Evolutionary conservation across 2,329 filamentous ascomycete genomes (phyloP), one percentile per base, ranked within the genome.

Genomic region (Phyllosticta citribraziliensis): DNA sequence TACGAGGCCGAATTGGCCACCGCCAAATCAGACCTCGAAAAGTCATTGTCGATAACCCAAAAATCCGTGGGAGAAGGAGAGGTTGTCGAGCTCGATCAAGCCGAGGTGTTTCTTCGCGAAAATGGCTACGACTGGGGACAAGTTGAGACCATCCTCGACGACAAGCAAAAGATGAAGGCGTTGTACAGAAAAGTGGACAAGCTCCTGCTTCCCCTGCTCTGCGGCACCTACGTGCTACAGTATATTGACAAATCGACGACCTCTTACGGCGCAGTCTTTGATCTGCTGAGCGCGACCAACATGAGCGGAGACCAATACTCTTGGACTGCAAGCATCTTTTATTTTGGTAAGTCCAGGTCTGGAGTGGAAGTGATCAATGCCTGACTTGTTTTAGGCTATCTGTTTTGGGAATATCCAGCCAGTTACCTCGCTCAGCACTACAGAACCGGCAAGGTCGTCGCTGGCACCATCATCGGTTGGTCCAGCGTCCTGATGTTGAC

Each of bases 211-310:
- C 82, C 82, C 0, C 71, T 84, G 5, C 75, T 84, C 2, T 76
- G 75, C 47, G 75, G 76, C 0, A 81, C 79, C 0, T 82, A 78
- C 55, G 69, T 79, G 2, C 71, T 60, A 20, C 81, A 84, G 64
- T 83, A 80, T 63, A 79, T 83, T 65, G 81, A 83, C 69, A 84
- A 84, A 69, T 77, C 80, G 63, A 78, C 80, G 0, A 70, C 83
- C 5, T 76, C 76, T 0, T 84, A 83, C 66, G 76, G 78, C 0
- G 80, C 81, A 1, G 79, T 84, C 0, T 84, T 83, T 63, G 82
- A 84, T 55, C 71, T 84, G 0, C 79, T 83, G 63, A 69, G 71
- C 12, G 75, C 76, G 22, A 81, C 80, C 0, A 70, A 75, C 19
- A 81, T 82, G 65, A 75, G 70, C 1, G 68, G 72, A 14, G 71